Conservation (phyloP, 495 filamentous ascomycete genomes). For the Trichoderma orchidacearum region DNA sequence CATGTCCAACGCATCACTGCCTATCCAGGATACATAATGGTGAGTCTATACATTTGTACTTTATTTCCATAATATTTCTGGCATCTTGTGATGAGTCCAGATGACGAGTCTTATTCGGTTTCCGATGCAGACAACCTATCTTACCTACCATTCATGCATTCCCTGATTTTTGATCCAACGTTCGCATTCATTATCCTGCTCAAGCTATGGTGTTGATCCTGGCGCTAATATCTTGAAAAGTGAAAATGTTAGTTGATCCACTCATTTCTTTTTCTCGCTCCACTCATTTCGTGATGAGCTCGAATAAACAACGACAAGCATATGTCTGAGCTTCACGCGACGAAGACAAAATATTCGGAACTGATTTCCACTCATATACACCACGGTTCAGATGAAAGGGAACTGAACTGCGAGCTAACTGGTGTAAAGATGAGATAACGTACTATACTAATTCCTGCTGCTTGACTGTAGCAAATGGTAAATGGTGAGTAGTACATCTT, state of each 20-base stretch:
- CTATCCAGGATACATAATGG: slow-evolving; percentile 1
- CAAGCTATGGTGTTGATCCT: neutral
- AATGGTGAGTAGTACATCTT: neutral
- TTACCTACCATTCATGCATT: slow-evolving; percentile 73
- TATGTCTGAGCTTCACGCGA: slow-evolving; percentile 60
- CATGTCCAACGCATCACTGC: neutral
- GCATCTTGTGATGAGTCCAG: slow-evolving; percentile 55
- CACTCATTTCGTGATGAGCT: slow-evolving; percentile 43
- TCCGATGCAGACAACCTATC: slow-evolving; percentile 61
- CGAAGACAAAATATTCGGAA: slow-evolving; percentile 4
- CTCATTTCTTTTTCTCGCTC: slow-evolving; percentile 1
- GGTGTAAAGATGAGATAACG: neutral
- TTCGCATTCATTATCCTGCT: slow-evolving; percentile 4
- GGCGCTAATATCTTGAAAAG: slow-evolving; percentile 5
- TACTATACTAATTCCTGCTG: neutral
- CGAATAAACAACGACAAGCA: slow-evolving; percentile 62
- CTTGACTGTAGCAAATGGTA: neutral
- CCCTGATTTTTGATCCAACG: slow-evolving; percentile 29
- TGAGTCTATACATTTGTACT: slow-evolving; percentile 6
- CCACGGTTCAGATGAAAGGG: neutral
- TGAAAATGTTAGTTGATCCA: neutral
- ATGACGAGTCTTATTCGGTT: slow-evolving; percentile 84
- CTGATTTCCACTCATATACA: slow-evolving; percentile 10
- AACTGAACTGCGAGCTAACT: neutral
- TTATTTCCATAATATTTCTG: neutral